A percentile compares a stretch with the other conserved stretches of the same genome.
These are phyloP conservation scores for Hippophae gyantsensis DNA, from an alignment of 306 rosid species.

Conservation along the genomic window DNA sequence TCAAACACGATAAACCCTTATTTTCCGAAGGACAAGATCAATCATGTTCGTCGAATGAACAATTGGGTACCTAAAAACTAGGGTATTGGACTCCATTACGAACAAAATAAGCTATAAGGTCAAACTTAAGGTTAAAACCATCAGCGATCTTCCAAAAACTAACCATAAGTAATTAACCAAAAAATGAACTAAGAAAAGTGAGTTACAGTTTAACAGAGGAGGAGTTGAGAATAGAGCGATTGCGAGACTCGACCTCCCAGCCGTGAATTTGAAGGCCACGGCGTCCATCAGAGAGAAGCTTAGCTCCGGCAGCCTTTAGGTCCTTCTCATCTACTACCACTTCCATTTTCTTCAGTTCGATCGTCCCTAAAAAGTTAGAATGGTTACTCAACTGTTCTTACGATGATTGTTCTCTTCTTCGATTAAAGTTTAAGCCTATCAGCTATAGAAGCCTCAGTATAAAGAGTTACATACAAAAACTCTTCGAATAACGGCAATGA, in stretches of 20 bases:
- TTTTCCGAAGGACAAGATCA: too few species aligned
- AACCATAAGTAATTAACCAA: not conserved
- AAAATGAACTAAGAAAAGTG: not conserved
- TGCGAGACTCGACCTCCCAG: slow-evolving; percentile 77
- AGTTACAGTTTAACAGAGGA: slow-evolving; percentile 39
- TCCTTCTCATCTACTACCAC: slow-evolving; percentile 56
- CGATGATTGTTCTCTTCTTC: too few species aligned
- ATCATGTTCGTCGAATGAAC: too few species aligned
- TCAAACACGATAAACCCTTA: too few species aligned
- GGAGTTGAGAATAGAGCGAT: slow-evolving; percentile 62
- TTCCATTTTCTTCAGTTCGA: slow-evolving; percentile 35
- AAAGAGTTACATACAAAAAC: too few species aligned
- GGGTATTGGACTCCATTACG: too few species aligned
- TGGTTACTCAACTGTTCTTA: too few species aligned
- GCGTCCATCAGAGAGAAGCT: slow-evolving; percentile 49
- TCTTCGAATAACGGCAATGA: too few species aligned
- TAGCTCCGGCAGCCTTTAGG: slow-evolving; percentile 82
- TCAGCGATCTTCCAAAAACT: not conserved
- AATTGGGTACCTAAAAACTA: too few species aligned
- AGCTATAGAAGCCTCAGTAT: too few species aligned
- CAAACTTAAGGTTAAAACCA: not conserved
- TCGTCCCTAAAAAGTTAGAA: too few species aligned
- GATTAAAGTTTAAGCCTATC: too few species aligned
- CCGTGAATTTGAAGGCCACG: slow-evolving; percentile 67
- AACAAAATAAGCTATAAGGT: not conserved